Conservation (phyloP, 805 yeast species). For the Wickerhamiella allomyrinae region DNA sequence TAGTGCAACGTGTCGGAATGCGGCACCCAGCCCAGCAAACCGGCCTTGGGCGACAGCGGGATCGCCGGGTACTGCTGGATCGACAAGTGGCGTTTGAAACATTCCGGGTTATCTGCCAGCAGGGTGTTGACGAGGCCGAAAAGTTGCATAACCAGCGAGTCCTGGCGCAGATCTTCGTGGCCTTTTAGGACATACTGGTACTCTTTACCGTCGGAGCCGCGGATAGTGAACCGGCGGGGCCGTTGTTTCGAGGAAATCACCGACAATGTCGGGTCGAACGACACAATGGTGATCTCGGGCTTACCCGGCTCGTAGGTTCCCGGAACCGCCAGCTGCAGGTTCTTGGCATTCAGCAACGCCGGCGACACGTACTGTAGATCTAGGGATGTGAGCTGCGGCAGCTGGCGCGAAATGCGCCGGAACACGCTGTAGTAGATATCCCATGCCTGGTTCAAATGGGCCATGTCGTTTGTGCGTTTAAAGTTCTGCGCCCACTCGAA, state of each 20-base stretch:
- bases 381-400: conserved; percentile 72
- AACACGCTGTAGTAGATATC: conserved; percentile 89
- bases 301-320: conserved; percentile 84
- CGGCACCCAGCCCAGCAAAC: conserved; percentile 92
- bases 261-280: conserved; percentile 68
- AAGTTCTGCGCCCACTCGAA: conserved; percentile 84
- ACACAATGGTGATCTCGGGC: conserved; percentile 54
- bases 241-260: conserved; percentile 93
- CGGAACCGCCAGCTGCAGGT: conserved; percentile 80
- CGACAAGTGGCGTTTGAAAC: conserved; percentile 88
- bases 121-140: conserved; percentile 91
- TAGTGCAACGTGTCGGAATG: conserved; percentile 95
- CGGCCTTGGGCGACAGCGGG: conserved; percentile 95
- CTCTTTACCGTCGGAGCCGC: conserved; percentile 85
- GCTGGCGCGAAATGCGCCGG: conserved; percentile 75
- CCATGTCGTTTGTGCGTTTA: conserved; percentile 69
- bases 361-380: conserved; percentile 94
- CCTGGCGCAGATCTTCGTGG: conserved; percentile 96
- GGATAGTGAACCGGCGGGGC: conserved; percentile 68
- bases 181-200: conserved; percentile 79
- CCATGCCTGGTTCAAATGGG: conserved; percentile 94
- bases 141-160: conserved; percentile 91
- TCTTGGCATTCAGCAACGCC: conserved; percentile 57
- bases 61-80: conserved; percentile 87
- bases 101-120: conserved; percentile 79